Evolutionary conservation across 2,329 filamentous ascomycete genomes (phyloP).

Genomic region (Chaetomiaceae sp.): DNA sequence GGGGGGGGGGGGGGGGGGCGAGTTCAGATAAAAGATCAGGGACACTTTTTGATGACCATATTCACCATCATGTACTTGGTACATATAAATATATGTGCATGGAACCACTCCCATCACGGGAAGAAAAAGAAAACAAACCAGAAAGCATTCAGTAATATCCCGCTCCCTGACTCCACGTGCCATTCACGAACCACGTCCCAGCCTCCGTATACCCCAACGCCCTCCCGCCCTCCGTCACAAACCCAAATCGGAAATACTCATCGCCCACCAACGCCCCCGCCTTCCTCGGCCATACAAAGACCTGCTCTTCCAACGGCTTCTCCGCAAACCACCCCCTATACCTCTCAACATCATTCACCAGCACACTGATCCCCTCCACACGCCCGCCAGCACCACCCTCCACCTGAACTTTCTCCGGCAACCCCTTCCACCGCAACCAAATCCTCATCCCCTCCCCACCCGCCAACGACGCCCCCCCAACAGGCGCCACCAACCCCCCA

Average conservation of each 20-base stretch:
- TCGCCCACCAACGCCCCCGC: conserved; percentile 9
- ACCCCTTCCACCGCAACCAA: conserved; percentile 32
- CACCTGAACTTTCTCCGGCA: neutral
- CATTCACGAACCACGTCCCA: conserved; percentile 28
- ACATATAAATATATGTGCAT: too few species aligned
- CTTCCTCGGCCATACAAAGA: conserved; percentile 25
- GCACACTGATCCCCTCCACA: conserved; percentile 29
- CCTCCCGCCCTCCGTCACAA: conserved; percentile 23
- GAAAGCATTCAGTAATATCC: conserved; percentile 16
- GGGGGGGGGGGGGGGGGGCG: too few species aligned
- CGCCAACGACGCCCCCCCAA: too few species aligned
- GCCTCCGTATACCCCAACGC: conserved; percentile 26
- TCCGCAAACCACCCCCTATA: conserved; percentile 25
- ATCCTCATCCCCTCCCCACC: conserved; percentile 46
- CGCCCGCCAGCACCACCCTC: neutral
- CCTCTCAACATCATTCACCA: conserved; percentile 31
- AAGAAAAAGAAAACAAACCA: neutral
- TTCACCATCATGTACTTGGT: too few species aligned
- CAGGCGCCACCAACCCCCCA: conserved; percentile 11
- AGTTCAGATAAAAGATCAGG: too few species aligned
- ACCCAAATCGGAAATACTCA: conserved; percentile 31
- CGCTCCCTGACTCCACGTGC: conserved; percentile 25
- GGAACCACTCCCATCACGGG: neutral
- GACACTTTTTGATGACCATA: too few species aligned
- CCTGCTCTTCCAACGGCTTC: conserved; percentile 17